Percentiles rank a stretch among this genome's conserved stretches.
phyloP scores from a whole-genome alignment of 306 rosid species.

The Betula pendula region DNA sequence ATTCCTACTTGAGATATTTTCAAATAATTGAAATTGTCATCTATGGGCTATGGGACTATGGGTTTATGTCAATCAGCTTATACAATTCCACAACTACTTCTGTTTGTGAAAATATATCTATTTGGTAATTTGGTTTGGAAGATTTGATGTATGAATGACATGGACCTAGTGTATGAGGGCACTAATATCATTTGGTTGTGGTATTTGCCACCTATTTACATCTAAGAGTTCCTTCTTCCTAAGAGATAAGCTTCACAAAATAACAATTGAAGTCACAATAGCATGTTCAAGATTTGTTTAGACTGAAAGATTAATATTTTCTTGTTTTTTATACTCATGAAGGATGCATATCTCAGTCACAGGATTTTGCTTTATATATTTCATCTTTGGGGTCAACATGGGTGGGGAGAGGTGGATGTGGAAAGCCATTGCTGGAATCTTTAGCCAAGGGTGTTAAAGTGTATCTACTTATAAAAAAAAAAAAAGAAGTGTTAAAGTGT shows the following conservation, averaged over 20 bases:
- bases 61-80: neutral
- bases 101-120: conserved; percentile 1
- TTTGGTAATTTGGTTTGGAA: conserved; percentile 5
- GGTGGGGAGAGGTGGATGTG: conserved; percentile 4
- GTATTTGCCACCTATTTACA: neutral
- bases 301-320: neutral
- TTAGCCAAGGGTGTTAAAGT: neutral
- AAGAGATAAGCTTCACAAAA: neutral
- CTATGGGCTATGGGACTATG: neutral
- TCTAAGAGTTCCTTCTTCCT: neutral
- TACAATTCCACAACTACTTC: neutral
- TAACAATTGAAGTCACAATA: neutral
- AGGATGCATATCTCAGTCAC: neutral
- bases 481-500: too few species aligned
- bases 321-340: neutral
- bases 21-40: neutral
- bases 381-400: neutral
- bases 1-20: conserved; percentile 2
- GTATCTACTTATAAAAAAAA: neutral
- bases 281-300: neutral
- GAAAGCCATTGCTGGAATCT: neutral
- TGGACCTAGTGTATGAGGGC: conserved; percentile 1
- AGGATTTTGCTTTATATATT: neutral
- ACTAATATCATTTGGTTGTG: neutral
- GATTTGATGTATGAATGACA: conserved; percentile 1